Conservation (phyloP, 768 basidiomycete species). For the Tylopilus plumbeoviolaceoides region DNA sequence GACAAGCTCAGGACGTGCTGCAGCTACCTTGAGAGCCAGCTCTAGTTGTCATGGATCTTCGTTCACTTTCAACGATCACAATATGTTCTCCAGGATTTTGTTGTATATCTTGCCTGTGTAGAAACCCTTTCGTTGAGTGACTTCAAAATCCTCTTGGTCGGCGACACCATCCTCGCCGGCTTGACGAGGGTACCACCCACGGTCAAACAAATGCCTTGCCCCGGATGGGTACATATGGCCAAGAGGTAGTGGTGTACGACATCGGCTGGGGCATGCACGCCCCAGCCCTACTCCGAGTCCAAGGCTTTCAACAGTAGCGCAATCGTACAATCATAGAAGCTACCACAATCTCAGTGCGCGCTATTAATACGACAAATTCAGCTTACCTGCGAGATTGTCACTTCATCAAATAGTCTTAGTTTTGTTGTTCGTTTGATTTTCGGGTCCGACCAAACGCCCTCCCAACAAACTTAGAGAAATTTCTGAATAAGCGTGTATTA, state of each 20-base stretch:
- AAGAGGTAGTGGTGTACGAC: slow-evolving; percentile 85
- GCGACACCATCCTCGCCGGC: slow-evolving; percentile 36
- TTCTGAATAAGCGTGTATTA: slow-evolving; percentile 55
- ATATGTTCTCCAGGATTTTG: slow-evolving; percentile 72
- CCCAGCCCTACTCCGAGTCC: slow-evolving; percentile 36
- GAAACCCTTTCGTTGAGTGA: slow-evolving; percentile 29
- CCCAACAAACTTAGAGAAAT: slow-evolving; percentile 73
- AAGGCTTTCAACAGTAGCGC: slow-evolving; percentile 44
- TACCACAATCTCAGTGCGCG: slow-evolving; percentile 30
- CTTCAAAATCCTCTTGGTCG: slow-evolving; percentile 36
- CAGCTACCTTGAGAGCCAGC: slow-evolving; percentile 73
- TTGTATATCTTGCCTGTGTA: slow-evolving; percentile 62
- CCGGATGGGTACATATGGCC: slow-evolving; percentile 76
- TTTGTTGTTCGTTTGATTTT: slow-evolving; percentile 71
- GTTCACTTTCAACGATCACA: slow-evolving; percentile 78
- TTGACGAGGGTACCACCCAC: slow-evolving; percentile 87
- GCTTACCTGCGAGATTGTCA: slow-evolving; percentile 58
- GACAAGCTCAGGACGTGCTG: slow-evolving; percentile 82
- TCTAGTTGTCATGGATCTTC: slow-evolving; percentile 86
- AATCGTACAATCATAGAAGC: slow-evolving; percentile 75
- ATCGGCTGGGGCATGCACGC: slow-evolving; percentile 65
- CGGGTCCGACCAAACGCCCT: slow-evolving; percentile 68
- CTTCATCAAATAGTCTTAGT: slow-evolving; percentile 66
- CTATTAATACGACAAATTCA: not conserved
- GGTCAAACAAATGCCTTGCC: slow-evolving; percentile 87